Evolutionary conservation across 345 rosid genomes (phyloP), one percentile per base, ranked within the genome.

Genomic region (Orychophragmus violaceus): DNA sequence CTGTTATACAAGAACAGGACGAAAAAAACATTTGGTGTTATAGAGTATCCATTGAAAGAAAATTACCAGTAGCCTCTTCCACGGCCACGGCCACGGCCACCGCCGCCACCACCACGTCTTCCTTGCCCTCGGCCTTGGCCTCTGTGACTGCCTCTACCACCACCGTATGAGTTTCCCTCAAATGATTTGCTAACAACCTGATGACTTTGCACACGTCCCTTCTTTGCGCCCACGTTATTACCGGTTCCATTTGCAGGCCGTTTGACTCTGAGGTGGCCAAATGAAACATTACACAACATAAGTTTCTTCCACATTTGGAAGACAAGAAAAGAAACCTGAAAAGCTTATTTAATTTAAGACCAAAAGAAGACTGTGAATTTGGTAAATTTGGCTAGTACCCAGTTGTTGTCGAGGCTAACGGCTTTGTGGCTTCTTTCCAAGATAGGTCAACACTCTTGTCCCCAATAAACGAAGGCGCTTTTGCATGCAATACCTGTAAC

Each of bases 371-470:
- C 18, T 30, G 32, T 16, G 16, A 8, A n/a, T 32, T 2, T 35
- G 14, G n/a, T 35, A 23, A 50, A 64, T 32, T 52, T 58, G 36
- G 62, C 25, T 33, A 64, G 16, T 84, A 91, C 98, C 96, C 96
- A 50, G 83, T 61, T 18, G 74, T 58, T 2, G 84, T 57, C 23
- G 81, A 71, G 42, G 87, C 71, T 37, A 86, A 74, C 33, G 90
- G 70, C 75, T 85, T 89, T 22, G 68, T 29, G 68, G 80, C 86
- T 80, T 89, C 96, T 73, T 85, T 91, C 98, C 98, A 91, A 29
- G 96, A 91, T 19, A 87, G 85, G 48, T 72, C 85, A 57, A 88
- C 56, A 69, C 85, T 91, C 67, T 75, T 85, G 74, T 91, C 94
- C 68, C 96, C 96, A 56, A 87, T 87, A 72, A 88, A 91, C 13